phyloP scores from a whole-genome alignment of 2,329 filamentous ascomycete genomes.

The Nannizziopsis barbatae region DNA sequence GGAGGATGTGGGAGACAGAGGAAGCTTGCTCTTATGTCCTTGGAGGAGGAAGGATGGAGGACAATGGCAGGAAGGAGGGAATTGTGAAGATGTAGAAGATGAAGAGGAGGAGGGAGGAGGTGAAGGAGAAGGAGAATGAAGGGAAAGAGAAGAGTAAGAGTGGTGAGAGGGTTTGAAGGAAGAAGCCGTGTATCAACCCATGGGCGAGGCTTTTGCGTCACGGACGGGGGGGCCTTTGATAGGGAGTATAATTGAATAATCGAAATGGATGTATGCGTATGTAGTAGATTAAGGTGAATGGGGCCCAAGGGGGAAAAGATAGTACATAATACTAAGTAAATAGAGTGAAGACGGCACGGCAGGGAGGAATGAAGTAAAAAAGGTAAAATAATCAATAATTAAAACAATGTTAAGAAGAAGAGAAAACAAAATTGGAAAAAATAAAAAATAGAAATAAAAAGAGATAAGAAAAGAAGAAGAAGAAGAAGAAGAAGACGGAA shows the following conservation, averaged over 20 bases:
- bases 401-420: neutral
- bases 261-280: neutral
- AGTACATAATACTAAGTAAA: too few relatives aligned
- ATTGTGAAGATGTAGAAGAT: neutral
- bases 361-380: too few relatives aligned
- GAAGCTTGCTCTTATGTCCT: too few relatives aligned
- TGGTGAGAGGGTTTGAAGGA: neutral
- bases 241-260: neutral
- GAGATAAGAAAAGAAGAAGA: constrained; percentile 33
- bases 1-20: neutral
- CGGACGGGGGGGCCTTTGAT: too few relatives aligned
- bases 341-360: too few relatives aligned
- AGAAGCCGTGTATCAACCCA: neutral
- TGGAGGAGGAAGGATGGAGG: too few relatives aligned
- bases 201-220: neutral
- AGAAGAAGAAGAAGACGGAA: constrained; percentile 29
- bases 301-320: neutral
- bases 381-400: too few relatives aligned
- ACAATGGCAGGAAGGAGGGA: neutral
- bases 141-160: neutral
- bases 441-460: constrained; percentile 46
- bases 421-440: constrained; percentile 4
- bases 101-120: constrained; percentile 18
- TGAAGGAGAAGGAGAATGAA: neutral
- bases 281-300: neutral